Conservation (phyloP, 495 filamentous ascomycete species). For the Neurospora tetrasperma region DNA sequence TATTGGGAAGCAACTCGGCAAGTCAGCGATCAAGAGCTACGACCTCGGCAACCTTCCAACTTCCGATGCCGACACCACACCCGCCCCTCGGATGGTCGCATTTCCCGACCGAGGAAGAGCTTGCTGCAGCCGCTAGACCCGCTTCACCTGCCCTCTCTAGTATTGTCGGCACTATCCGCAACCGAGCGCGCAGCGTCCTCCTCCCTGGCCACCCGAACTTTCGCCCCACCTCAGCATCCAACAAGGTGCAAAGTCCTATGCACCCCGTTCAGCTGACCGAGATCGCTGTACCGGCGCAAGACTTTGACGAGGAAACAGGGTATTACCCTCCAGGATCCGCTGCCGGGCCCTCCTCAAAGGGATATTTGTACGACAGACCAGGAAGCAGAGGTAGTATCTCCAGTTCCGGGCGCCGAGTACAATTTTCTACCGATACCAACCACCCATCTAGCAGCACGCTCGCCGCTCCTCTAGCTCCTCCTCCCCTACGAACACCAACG, state of each 20-base stretch:
- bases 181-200: conserved; percentile 39
- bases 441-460: not conserved
- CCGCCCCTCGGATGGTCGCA: conserved; percentile 83
- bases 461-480: not conserved
- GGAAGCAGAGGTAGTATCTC: conserved; percentile 26
- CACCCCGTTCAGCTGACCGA: conserved; percentile 52
- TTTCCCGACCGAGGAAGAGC: conserved; percentile 61
- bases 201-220: conserved; percentile 35
- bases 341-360: conserved; percentile 1
- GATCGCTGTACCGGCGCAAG: conserved; percentile 45
- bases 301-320: conserved; percentile 26
- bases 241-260: conserved; percentile 36
- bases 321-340: conserved; percentile 27
- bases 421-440: conserved; percentile 16
- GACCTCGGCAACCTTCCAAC: conserved; percentile 26
- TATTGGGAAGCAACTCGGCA: conserved; percentile 34
- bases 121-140: conserved; percentile 38
- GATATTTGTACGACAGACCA: conserved; percentile 6
- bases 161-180: conserved; percentile 52
- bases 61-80: conserved; percentile 44
- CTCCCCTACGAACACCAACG: not conserved
- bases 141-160: conserved; percentile 41
- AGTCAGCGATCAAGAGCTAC: conserved; percentile 23
- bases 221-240: conserved; percentile 9
- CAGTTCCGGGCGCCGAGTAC: conserved; percentile 29